These are phyloP conservation scores for Neofusicoccum ribis DNA, from an alignment of 2,329 filamentous ascomycete genomes.

Conservation along the genomic window DNA sequence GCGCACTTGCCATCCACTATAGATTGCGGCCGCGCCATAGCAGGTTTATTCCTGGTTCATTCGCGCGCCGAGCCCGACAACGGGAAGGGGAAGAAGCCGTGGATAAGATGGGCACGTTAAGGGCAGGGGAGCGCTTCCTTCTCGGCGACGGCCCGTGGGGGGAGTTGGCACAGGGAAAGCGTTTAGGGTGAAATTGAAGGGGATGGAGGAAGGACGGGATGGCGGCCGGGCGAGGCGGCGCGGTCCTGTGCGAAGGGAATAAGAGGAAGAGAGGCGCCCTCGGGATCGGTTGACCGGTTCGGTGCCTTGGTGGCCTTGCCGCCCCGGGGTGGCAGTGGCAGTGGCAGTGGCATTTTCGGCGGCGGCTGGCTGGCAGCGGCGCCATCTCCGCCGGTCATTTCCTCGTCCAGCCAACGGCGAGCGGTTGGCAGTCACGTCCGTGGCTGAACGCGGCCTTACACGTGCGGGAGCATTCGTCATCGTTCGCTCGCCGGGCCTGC, in stretches of 20 bases:
- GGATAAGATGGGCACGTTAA: neutral
- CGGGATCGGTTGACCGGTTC: neutral
- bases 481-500: too few species aligned
- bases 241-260: too few species aligned
- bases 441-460: too few species aligned
- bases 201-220: neutral
- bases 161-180: neutral
- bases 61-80: neutral
- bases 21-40: neutral
- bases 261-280: neutral
- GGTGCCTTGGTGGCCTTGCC: neutral
- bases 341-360: too few species aligned
- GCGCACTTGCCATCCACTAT: neutral
- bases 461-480: too few species aligned
- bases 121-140: neutral
- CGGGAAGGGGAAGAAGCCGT: neutral
- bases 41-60: neutral
- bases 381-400: too few species aligned
- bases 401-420: too few species aligned
- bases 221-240: neutral
- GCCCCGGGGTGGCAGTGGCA: too few species aligned
- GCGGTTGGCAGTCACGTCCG: too few species aligned
- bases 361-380: too few species aligned
- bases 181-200: slow-evolving; percentile 1
- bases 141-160: neutral